Evolutionary conservation across 2,329 filamentous ascomycete species (phyloP).

Genomic region (Fusarium beomiforme): DNA sequence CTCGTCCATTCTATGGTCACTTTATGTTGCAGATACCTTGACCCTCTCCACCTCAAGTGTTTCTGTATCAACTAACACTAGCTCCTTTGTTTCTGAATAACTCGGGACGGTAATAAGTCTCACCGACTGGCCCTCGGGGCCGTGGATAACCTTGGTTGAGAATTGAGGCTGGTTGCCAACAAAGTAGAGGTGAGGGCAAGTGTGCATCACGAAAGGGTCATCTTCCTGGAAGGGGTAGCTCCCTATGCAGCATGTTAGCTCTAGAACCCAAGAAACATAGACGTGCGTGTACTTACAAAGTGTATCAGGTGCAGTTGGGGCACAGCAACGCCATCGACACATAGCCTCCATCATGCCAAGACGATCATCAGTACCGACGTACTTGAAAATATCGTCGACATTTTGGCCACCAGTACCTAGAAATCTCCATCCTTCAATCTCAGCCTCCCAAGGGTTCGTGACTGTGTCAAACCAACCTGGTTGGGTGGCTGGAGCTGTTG

Average conservation of each 20-base stretch:
- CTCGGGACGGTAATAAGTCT: constrained; percentile 84
- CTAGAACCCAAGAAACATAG: not conserved
- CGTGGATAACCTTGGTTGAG: constrained; percentile 75
- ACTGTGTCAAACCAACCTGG: constrained; percentile 85
- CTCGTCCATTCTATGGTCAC: not conserved
- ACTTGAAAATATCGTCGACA: constrained; percentile 92
- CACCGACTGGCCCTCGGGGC: constrained; percentile 74
- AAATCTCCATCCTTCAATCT: constrained; percentile 89
- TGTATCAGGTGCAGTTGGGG: constrained; percentile 95
- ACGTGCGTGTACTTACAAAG: constrained; percentile 71
- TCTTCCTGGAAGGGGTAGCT: constrained; percentile 96
- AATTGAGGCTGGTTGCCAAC: constrained; percentile 86
- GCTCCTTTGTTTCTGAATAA: constrained; percentile 79
- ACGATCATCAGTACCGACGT: constrained; percentile 80
- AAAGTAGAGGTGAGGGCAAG: constrained; percentile 92
- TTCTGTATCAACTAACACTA: constrained; percentile 87
- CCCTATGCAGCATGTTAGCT: constrained; percentile 63
- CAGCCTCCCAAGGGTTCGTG: constrained; percentile 93
- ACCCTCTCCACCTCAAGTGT: constrained; percentile 82
- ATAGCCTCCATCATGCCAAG: constrained; percentile 94
- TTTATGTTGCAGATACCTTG: constrained; percentile 56
- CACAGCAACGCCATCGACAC: constrained; percentile 89
- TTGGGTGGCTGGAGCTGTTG: constrained; percentile 51
- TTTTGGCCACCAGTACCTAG: constrained; percentile 92
- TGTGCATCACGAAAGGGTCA: constrained; percentile 87